Conservation (phyloP, 2,329 filamentous ascomycete genomes). For the Stylonectria norvegica region DNA sequence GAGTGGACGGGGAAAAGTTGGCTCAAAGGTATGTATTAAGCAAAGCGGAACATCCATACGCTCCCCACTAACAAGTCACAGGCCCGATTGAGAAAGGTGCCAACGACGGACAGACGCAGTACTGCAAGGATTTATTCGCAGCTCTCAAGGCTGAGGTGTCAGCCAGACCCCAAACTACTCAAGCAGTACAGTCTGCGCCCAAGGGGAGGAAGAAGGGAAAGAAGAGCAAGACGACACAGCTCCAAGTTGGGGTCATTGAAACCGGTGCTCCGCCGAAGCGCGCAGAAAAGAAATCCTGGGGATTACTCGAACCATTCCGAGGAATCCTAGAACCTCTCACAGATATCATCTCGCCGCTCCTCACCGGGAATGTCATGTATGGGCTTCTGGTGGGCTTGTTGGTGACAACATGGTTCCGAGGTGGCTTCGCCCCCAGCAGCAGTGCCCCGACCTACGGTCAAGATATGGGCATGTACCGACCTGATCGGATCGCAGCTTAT, state of each 20-base stretch:
- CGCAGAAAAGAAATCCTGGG: slow-evolving; percentile 59
- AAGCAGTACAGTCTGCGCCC: no score
- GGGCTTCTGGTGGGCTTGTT: slow-evolving; percentile 70
- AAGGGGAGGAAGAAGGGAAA: slow-evolving; percentile 58
- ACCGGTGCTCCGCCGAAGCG: slow-evolving; percentile 40
- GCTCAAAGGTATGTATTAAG: slow-evolving; percentile 85
- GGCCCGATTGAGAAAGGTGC: slow-evolving; percentile 95
- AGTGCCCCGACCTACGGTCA: slow-evolving; percentile 36
- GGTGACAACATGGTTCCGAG: slow-evolving; percentile 70
- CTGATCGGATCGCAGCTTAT: slow-evolving; percentile 76
- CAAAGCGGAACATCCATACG: no score
- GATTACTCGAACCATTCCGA: slow-evolving; percentile 74
- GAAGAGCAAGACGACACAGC: slow-evolving; percentile 50
- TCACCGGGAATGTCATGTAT: slow-evolving; percentile 75
- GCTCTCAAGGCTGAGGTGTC: slow-evolving; percentile 71
- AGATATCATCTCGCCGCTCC: slow-evolving; percentile 66
- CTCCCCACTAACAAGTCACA: slow-evolving; percentile 42
- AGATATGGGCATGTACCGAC: slow-evolving; percentile 33
- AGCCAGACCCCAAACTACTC: slow-evolving; percentile 54
- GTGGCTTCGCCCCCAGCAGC: slow-evolving; percentile 46
- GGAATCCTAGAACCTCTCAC: slow-evolving; percentile 65
- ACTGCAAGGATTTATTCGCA: slow-evolving; percentile 75
- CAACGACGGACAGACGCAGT: slow-evolving; percentile 81
- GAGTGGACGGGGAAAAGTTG: slow-evolving; percentile 99
- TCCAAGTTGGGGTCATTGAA: slow-evolving; percentile 40